Base-by-base conservation (phyloP, 345 rosid species). In the Psidium guajava region DNA sequence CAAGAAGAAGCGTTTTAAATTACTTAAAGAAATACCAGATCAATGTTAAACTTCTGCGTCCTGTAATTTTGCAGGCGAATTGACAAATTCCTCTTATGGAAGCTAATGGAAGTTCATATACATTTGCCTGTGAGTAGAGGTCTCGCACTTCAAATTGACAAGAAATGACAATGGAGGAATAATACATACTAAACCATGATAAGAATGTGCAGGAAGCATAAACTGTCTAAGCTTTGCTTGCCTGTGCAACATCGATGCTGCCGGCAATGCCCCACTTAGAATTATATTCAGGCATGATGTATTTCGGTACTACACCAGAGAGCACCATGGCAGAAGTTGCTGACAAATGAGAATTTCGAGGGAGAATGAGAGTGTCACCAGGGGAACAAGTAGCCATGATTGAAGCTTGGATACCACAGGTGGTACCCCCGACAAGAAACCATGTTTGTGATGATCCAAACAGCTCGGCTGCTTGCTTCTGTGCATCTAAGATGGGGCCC, bases 371-470 rank as follows among this genome's bases (percentile, higher is more conserved):
- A 84, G 81, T 85, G 49, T 92, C 91, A 69, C 95, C 93, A 6
- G 94, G 94, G 12, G 91, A 91, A 82, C 94, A 93, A 56, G 93
- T 93, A 47, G 93, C 91, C 93, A 93, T 86, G 47, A 93, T 84
- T 53, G 95, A 91, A 49, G 95, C 94, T 57, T 91, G 94, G 81
- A 92, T 91, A 58, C 95, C 94, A 36, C 94, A 93, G 27, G 95
- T 93, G 55, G 92, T 90, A 81, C 94, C 95, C 82, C 95, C 95
- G 25, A 93, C 93, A 84, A 92, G 92, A 86, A 92, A 93, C 95
- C 95, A 92, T 44, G 95, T 93, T 84, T 93, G 91, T 7, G 85
- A 88, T 64, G 95, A 83, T 51, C 95, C 95, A 86, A 93, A 93
- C 84, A 93, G 83, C 83, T 89, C 59, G 4, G 95, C 89, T 18